Conservation (phyloP, 2,329 filamentous ascomycete species). For the Chrysoporthe cubensis region DNA sequence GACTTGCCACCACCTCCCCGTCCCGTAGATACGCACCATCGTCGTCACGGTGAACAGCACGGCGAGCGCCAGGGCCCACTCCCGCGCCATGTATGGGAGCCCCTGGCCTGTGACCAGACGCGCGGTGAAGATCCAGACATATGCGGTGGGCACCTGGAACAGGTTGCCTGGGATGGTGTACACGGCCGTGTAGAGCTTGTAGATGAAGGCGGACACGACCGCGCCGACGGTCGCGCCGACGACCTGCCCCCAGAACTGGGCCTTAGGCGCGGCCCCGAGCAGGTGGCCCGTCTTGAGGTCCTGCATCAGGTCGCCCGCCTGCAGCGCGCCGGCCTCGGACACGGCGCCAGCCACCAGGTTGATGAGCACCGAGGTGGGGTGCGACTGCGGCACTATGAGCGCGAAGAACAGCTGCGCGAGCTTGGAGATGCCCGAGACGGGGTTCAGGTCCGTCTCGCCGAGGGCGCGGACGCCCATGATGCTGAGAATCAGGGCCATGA, state of each 20-base stretch:
- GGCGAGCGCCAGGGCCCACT: slow-evolving; percentile 78
- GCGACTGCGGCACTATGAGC: slow-evolving; percentile 77
- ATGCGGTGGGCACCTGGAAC: slow-evolving; percentile 88
- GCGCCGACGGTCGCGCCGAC: slow-evolving; percentile 88
- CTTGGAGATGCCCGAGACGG: slow-evolving; percentile 95
- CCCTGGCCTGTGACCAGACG: slow-evolving; percentile 90
- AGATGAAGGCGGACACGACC: slow-evolving; percentile 82
- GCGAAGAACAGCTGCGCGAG: slow-evolving; percentile 96
- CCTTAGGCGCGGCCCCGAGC: slow-evolving; percentile 86
- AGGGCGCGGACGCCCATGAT: slow-evolving; percentile 74
- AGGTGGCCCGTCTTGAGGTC: slow-evolving; percentile 96
- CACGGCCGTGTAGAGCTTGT: slow-evolving; percentile 83
- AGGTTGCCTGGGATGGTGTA: slow-evolving; percentile 87
- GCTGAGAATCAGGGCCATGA: slow-evolving; percentile 79
- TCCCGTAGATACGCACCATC: slow-evolving; percentile 64
- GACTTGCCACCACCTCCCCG: slow-evolving; percentile 67
- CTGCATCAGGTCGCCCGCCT: slow-evolving; percentile 96
- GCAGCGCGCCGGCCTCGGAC: slow-evolving; percentile 65
- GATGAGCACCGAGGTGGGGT: slow-evolving; percentile 87
- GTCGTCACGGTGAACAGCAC: slow-evolving; percentile 75
- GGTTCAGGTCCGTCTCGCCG: slow-evolving; percentile 90
- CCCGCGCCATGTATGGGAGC: slow-evolving; percentile 78
- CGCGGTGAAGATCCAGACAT: slow-evolving; percentile 97
- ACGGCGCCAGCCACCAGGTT: slow-evolving; percentile 94
- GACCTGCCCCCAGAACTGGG: slow-evolving; percentile 95